Evolutionary conservation across 2,329 filamentous ascomycete species (phyloP), one percentile per base, ranked within the genome.

Genomic region (Pseudocercospora fuligena): DNA sequence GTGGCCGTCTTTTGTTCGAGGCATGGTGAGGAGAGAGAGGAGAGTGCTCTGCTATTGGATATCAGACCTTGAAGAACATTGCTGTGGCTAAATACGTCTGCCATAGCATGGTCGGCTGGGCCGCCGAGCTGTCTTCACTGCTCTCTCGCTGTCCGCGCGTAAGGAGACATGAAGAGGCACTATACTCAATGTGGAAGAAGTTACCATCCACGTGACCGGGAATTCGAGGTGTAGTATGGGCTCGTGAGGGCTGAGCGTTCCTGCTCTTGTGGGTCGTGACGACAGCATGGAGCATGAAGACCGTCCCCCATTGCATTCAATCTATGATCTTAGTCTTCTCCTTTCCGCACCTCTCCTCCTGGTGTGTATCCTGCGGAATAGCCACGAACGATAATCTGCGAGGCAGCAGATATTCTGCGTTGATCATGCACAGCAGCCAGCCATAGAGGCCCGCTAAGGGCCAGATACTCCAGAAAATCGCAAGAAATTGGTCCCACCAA

Each of bases 1-100:
- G 16, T 60, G 58, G 36, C 58, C 36, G n/a, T 60, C 58, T 46
- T 31, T 49, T 49, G 46, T 61, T n/a, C 40, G 59, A 51, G 59
- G 25, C 59, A 61, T 61, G 59, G 25, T 57, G 53, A 57, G 53
- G 46, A 21, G 46, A 40, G 8, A 14, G 7, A n/a, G 7, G 12
- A 9, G 36, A 40, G 14, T 40, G 36, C 14, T 40, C 36, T 40
- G 36, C 11, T 16, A 6, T 9, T 14, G 0, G 36, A 16, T 14
- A n/a, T n/a, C n/a, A n/a, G n/a, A n/a, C n/a, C n/a, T n/a, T n/a
- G n/a, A n/a, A n/a, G n/a, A n/a, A n/a, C n/a, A n/a, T n/a, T n/a
- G n/a, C n/a, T n/a, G n/a, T 12, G 31, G 12, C 14, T 16, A 40
- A n/a, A 6, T n/a, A 16, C n/a, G 16, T 40, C 36, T 40, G 7